phyloP scores from a whole-genome alignment of 345 rosid genomes.

The Eucalyptus curtisii region DNA sequence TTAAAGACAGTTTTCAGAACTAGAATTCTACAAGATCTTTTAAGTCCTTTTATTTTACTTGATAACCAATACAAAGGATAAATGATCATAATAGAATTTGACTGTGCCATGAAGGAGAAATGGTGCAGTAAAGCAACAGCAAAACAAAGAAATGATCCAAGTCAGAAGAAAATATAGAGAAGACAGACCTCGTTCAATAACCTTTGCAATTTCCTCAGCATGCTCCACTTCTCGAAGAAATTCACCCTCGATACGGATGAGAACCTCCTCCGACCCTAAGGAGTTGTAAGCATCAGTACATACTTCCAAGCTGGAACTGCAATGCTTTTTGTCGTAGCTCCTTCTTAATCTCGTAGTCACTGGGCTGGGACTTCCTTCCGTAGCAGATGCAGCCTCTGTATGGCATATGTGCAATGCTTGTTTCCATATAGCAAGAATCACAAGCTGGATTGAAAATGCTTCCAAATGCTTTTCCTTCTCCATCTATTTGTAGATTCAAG shows the following conservation, averaged over 20 bases:
- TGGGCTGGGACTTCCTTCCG: slow-evolving; percentile 69
- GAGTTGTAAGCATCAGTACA: slow-evolving; percentile 10
- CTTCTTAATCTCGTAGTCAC: slow-evolving; percentile 38
- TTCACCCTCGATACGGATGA: slow-evolving; percentile 58
- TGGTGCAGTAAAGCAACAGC: neutral
- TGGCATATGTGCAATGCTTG: slow-evolving; percentile 91
- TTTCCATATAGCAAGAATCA: slow-evolving; percentile 92
- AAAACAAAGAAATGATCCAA: neutral
- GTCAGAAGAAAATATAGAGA: neutral
- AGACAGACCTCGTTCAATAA: slow-evolving; percentile 59
- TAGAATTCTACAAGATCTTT: neutral
- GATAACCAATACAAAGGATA: neutral
- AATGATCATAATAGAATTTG: neutral
- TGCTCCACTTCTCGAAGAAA: slow-evolving; percentile 70
- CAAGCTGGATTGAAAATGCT: slow-evolving; percentile 91
- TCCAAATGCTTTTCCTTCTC: slow-evolving; percentile 42
- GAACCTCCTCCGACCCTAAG: slow-evolving; percentile 32
- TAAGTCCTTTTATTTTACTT: neutral
- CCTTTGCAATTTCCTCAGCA: slow-evolving; percentile 79
- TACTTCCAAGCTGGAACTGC: slow-evolving; percentile 26
- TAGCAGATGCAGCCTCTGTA: slow-evolving; percentile 81
- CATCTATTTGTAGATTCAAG: slow-evolving; percentile 24
- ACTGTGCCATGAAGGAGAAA: neutral
- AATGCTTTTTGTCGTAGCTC: slow-evolving; percentile 35
- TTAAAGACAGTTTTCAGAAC: neutral